A percentile compares a stretch with the other conserved stretches of the same genome.
Conservation (phyloP, 129 eudicot species). For the Saussurea involucrata region DNA sequence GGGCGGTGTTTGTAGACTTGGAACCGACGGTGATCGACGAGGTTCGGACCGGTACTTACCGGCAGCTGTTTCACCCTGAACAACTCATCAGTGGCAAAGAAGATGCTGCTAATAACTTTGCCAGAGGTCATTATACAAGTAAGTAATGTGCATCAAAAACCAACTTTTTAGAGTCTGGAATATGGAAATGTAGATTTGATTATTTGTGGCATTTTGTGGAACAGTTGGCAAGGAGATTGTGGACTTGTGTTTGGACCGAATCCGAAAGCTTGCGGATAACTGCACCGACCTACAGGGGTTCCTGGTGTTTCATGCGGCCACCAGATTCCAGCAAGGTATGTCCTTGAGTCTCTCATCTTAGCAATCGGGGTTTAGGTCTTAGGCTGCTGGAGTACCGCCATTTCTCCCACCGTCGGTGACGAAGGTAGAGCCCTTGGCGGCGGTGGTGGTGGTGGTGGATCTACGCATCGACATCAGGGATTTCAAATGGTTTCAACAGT, state of each 20-base stretch:
- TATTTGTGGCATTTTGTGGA: constrained; percentile 21
- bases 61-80: constrained; percentile 30
- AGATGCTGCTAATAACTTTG: constrained; percentile 34
- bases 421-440: too few relatives aligned
- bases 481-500: too few relatives aligned
- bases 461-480: too few relatives aligned
- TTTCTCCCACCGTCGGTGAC: too few relatives aligned
- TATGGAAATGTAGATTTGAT: background rate
- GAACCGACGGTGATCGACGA: constrained; percentile 33
- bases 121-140: constrained; percentile 37
- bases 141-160: background rate
- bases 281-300: constrained; percentile 78
- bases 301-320: constrained; percentile 69
- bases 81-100: constrained; percentile 67
- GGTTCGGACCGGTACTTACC: constrained; percentile 23
- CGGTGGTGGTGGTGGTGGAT: too few relatives aligned
- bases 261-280: constrained; percentile 72
- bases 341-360: too few relatives aligned
- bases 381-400: too few relatives aligned
- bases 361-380: too few relatives aligned
- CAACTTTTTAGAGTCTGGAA: background rate
- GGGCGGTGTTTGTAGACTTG: constrained; percentile 32
- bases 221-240: constrained; percentile 79
- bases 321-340: too few relatives aligned
- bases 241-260: constrained; percentile 70